Evolutionary conservation across 1,139 yeast species (phyloP).

Genomic region (Arxiozyma slooffiae): DNA sequence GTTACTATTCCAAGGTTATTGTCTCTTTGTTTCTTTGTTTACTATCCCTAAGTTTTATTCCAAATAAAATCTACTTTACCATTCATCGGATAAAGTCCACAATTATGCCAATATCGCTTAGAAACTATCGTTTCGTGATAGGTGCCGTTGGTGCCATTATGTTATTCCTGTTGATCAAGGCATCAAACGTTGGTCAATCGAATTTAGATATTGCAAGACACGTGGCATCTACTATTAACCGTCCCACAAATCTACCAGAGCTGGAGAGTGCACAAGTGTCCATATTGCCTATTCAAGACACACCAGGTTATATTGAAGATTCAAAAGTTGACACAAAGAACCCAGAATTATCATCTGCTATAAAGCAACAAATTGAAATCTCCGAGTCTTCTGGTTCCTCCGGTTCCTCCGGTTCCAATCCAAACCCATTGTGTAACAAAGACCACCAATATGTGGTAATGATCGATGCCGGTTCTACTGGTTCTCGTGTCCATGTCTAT

Average conservation of each 20-base stretch:
- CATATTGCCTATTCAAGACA: conserved; percentile 16
- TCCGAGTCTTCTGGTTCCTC: not conserved
- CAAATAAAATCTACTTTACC: not conserved
- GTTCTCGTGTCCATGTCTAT: conserved; percentile 90
- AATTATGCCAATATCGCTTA: conserved; percentile 14
- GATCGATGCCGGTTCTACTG: conserved; percentile 97
- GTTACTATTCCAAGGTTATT: not conserved
- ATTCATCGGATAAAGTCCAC: not conserved
- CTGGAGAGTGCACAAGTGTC: conserved; percentile 5
- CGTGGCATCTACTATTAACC: conserved; percentile 14
- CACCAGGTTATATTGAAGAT: conserved; percentile 24
- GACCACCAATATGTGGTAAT: conserved; percentile 59
- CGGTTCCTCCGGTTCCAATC: not conserved
- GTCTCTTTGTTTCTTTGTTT: too few relatives aligned
- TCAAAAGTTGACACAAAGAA: conserved; percentile 12
- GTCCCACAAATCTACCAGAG: conserved; percentile 19
- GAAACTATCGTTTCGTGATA: conserved; percentile 28
- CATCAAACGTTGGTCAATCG: conserved; percentile 16
- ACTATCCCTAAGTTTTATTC: too few relatives aligned
- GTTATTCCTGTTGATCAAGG: conserved; percentile 26
- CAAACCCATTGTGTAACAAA: conserved; percentile 23
- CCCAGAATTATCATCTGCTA: conserved; percentile 24
- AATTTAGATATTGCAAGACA: conserved; percentile 15
- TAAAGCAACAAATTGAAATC: conserved; percentile 9
- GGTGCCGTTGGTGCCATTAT: conserved; percentile 28